Base-by-base conservation (phyloP, 2,329 filamentous ascomycete genomes). In the Ophiostoma tasmaniense region DNA sequence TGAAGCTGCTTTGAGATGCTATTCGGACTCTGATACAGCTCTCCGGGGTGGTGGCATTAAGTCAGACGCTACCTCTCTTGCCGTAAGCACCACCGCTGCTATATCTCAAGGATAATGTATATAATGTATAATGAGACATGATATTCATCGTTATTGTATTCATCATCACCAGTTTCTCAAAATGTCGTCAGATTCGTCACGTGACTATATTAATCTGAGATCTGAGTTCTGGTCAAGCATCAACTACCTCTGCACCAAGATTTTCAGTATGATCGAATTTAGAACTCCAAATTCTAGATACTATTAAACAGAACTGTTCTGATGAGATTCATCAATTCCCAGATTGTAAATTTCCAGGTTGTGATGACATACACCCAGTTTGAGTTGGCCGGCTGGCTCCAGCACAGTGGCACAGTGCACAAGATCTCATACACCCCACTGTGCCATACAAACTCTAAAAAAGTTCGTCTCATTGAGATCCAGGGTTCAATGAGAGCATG, bases 401-500 rank as follows among this genome's bases (percentile, higher is more conserved):
- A n/a, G 42, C 42, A 45, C 42, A 61, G 25, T 28, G 13, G 25
- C 25, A 61, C 55, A 61, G 55, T 61, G 55, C 25, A 25, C 14
- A 8, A 1, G 1, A 4, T 55, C n/a, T 22, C 25, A 30, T 17
- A 17, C 8, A 2, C 25, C 25, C 3, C 55, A 61, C 55, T 61
- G 55, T 61, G 25, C 14, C 25, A 33, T 30, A 30, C 55, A 61
- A 61, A 17, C 25, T 25, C 55, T 61, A 17, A 61, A 61, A 61
- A 61, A 61, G 55, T 61, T 61, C 55, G 55, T 61, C 55, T 61
- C 55, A 61, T 61, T 61, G 55, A 28, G 22, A 30, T 30, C 55
- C 55, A 61, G 25, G 55, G 25, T 17, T 61, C 55, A 30, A 25
- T 28, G 14, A 33, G 25, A 61, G 55, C 55, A 61, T 61, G 55